phyloP scores from a whole-genome alignment of 306 rosid species.

The Prunus mongolica region DNA sequence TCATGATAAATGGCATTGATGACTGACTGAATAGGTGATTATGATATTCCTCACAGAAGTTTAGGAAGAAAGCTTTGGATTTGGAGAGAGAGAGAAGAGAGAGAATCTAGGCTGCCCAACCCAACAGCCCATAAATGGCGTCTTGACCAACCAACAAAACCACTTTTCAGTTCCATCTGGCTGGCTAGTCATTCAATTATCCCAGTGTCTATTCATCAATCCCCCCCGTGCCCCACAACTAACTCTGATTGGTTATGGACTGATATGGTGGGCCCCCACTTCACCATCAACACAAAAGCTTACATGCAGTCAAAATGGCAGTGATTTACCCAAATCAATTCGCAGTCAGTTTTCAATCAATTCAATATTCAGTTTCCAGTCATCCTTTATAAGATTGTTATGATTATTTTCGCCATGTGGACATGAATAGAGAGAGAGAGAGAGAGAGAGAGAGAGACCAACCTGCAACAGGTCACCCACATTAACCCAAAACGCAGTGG shows the following conservation, averaged over 20 bases:
- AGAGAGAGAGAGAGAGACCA: neutral
- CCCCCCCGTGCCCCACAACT: neutral
- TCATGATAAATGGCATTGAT: too few relatives aligned
- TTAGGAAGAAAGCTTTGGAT: too few relatives aligned
- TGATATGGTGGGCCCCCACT: neutral
- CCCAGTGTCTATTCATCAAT: neutral
- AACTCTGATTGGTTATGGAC: conserved; percentile 15
- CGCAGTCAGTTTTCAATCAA: conserved; percentile 27
- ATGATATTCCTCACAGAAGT: too few relatives aligned
- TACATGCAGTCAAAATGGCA: conserved; percentile 13
- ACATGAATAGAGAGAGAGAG: neutral
- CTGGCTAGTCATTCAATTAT: neutral
- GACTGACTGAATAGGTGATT: too few relatives aligned
- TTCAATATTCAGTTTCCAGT: conserved; percentile 1
- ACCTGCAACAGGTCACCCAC: conserved; percentile 81
- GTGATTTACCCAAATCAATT: conserved; percentile 9
- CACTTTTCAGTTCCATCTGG: neutral
- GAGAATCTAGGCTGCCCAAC: too few relatives aligned
- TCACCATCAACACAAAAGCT: conserved; percentile 7
- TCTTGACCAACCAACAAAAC: neutral
- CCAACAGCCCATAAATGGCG: neutral
- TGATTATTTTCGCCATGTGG: neutral
- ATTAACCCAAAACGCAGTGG: conserved; percentile 63
- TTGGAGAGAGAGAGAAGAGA: too few relatives aligned
- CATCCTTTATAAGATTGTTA: neutral